These are phyloP conservation scores for Ceratocystis eucalypticola DNA, from an alignment of 2,329 filamentous ascomycete genomes.

Conservation along the genomic window DNA sequence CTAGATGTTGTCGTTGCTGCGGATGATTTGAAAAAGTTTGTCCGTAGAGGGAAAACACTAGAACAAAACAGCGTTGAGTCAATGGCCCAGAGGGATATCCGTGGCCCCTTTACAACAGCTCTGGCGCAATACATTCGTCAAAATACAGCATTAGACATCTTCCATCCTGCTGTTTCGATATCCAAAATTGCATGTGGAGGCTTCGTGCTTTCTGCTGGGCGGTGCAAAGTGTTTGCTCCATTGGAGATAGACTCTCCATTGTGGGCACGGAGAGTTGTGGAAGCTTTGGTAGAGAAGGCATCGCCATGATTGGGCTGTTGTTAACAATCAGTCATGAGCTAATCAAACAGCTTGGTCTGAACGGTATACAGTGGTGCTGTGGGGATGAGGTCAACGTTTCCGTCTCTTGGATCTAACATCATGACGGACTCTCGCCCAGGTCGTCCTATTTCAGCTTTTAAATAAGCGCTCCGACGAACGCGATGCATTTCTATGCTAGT, in stretches of 20 bases:
- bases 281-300: constrained; percentile 13
- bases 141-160: constrained; percentile 42
- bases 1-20: constrained; percentile 41
- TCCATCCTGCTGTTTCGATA: constrained; percentile 41
- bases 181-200: constrained; percentile 42
- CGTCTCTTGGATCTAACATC: no score
- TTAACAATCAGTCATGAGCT: background rate
- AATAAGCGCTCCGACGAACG: no score
- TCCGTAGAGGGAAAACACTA: constrained; percentile 29
- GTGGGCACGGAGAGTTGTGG: constrained; percentile 15
- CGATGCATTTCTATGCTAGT: no score
- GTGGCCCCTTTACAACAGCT: constrained; percentile 38
- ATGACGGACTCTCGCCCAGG: no score
- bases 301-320: background rate
- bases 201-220: constrained; percentile 40
- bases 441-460: no score
- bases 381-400: background rate
- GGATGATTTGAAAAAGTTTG: constrained; percentile 35
- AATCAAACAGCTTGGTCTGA: background rate
- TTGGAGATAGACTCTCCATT: constrained; percentile 7
- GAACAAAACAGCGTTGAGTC: constrained; percentile 7
- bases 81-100: constrained; percentile 16
- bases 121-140: constrained; percentile 36
- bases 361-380: background rate
- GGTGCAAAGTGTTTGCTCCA: constrained; percentile 35